Conservation (phyloP, 148 eudicot genomes). For the Fagopyrum tataricum region DNA sequence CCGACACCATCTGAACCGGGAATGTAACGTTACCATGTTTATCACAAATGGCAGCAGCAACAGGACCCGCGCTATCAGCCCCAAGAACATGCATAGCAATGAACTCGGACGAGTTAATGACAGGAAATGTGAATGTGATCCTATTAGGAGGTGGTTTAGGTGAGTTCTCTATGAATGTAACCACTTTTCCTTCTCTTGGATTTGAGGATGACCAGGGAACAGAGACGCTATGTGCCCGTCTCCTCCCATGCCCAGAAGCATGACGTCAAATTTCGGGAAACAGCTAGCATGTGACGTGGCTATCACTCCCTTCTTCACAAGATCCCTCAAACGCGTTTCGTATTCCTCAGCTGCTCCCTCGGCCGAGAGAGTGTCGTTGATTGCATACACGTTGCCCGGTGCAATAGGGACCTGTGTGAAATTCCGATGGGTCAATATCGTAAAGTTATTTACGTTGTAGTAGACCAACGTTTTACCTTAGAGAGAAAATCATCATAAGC, state of each 20-base stretch:
- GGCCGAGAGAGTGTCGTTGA: conserved; percentile 40
- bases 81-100: conserved; percentile 59
- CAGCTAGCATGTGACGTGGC: conserved; percentile 31
- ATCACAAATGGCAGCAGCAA: conserved; percentile 27
- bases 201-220: conserved; percentile 50
- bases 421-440: background rate
- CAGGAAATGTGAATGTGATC: conserved; percentile 69
- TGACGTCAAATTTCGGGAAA: conserved; percentile 59
- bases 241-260: conserved; percentile 76
- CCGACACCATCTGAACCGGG: conserved; percentile 48
- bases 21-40: conserved; percentile 13
- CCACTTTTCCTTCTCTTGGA: conserved; percentile 44
- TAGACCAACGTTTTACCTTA: too few species aligned
- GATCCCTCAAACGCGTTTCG: conserved; percentile 36
- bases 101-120: conserved; percentile 54
- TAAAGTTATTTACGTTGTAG: too few species aligned
- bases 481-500: background rate
- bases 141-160: conserved; percentile 70
- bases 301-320: conserved; percentile 34
- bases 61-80: conserved; percentile 34
- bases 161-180: conserved; percentile 52
- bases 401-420: conserved; percentile 45
- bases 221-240: conserved; percentile 77
- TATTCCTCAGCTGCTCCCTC: conserved; percentile 70
- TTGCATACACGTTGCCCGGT: conserved; percentile 36